These are phyloP conservation scores for Phytophthora sojae DNA, from an alignment of 352 stramenopile species.

Conservation along the genomic window DNA sequence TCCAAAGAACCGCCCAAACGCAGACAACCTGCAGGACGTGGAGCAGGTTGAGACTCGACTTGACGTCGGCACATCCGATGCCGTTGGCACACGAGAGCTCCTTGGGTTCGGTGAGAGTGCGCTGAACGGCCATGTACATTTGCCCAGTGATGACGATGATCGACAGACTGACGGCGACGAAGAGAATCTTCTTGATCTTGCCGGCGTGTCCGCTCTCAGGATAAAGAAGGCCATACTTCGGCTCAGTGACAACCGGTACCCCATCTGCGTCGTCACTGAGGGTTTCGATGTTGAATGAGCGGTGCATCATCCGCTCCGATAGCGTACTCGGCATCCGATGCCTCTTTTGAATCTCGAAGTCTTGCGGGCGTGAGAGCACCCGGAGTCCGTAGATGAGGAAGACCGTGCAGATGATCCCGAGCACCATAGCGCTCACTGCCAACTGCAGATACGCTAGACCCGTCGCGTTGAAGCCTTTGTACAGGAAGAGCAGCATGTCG, in stretches of 20 bases:
- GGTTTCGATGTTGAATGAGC: slow-evolving; percentile 34
- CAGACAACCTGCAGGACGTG: slow-evolving; percentile 36
- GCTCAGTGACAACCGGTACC: slow-evolving; percentile 24
- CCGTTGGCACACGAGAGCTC: slow-evolving; percentile 66
- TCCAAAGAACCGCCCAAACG: slow-evolving; percentile 37
- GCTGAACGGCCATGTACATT: slow-evolving; percentile 50
- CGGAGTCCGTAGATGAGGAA: slow-evolving; percentile 40
- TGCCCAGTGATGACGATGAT: slow-evolving; percentile 41
- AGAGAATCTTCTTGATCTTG: slow-evolving; percentile 37
- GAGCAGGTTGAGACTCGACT: slow-evolving; percentile 33
- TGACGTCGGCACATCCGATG: slow-evolving; percentile 45
- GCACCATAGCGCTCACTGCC: slow-evolving; percentile 26
- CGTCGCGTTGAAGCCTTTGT: slow-evolving; percentile 40
- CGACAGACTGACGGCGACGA: slow-evolving; percentile 27
- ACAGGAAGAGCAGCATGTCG: slow-evolving; percentile 35
- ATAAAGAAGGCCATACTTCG: neutral
- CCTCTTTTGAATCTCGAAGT: slow-evolving; percentile 31
- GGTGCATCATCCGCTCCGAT: slow-evolving; percentile 16
- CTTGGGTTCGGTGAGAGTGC: slow-evolving; percentile 17
- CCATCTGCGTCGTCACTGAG: slow-evolving; percentile 35
- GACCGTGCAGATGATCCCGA: slow-evolving; percentile 31
- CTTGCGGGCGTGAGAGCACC: slow-evolving; percentile 32
- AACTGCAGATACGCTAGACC: slow-evolving; percentile 33
- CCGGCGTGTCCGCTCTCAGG: slow-evolving; percentile 22
- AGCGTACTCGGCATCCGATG: slow-evolving; percentile 17